These are phyloP conservation scores for Lecanicillium sp. DNA, from an alignment of 2,329 filamentous ascomycete genomes.

Conservation along the genomic window DNA sequence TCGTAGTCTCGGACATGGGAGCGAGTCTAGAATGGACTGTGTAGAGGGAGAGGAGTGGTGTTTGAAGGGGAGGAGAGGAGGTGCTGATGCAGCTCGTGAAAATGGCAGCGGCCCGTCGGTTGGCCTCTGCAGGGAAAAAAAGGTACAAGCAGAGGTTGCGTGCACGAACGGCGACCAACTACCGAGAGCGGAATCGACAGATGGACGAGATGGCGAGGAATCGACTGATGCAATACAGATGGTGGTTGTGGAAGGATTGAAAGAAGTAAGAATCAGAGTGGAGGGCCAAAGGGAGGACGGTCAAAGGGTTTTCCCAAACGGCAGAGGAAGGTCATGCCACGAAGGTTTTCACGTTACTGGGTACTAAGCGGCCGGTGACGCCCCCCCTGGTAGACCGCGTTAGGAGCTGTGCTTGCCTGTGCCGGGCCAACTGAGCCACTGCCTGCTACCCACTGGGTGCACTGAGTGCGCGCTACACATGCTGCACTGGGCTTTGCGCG, in stretches of 20 bases:
- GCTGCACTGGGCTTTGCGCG: not conserved
- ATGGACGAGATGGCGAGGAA: slow-evolving; percentile 4
- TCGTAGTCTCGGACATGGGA: slow-evolving; percentile 90
- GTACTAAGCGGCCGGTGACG: slow-evolving; percentile 7
- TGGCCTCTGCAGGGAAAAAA: slow-evolving; percentile 25
- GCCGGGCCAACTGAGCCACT: no score
- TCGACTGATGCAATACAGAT: slow-evolving; percentile 7
- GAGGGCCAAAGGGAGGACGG: slow-evolving; percentile 5
- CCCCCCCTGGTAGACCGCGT: not conserved
- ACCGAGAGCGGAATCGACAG: slow-evolving; percentile 8
- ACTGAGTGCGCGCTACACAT: not conserved
- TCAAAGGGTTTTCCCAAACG: slow-evolving; percentile 6
- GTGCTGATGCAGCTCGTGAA: slow-evolving; percentile 3
- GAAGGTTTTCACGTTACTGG: slow-evolving; percentile 5
- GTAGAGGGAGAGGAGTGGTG: slow-evolving; percentile 22
- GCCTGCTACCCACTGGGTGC: no score
- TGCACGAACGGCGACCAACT: slow-evolving; percentile 8
- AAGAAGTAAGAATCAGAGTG: slow-evolving; percentile 1
- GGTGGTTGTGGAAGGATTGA: slow-evolving; percentile 7
- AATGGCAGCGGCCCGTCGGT: slow-evolving; percentile 25
- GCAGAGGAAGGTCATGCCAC: not conserved
- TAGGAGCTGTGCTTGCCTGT: no score
- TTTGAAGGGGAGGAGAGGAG: slow-evolving; percentile 14
- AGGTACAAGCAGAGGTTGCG: slow-evolving; percentile 9
- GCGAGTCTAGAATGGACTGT: slow-evolving; percentile 32